phyloP scores from a whole-genome alignment of 495 filamentous ascomycete species.

The Hypoxylon crocopeplum region DNA sequence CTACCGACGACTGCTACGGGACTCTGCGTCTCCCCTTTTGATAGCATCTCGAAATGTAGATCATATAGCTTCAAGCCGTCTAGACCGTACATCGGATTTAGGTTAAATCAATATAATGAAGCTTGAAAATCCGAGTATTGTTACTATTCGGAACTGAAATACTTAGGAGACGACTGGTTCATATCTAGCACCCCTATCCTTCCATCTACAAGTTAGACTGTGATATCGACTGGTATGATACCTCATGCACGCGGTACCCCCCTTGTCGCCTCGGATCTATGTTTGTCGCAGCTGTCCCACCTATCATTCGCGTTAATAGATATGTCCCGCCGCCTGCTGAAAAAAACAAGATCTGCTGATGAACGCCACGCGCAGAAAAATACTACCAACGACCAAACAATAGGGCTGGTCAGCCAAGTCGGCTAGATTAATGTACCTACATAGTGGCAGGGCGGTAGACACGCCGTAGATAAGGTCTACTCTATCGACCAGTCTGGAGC shows the following conservation, averaged over 20 bases:
- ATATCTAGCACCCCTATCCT: too few species aligned
- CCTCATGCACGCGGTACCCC: constrained; percentile 5
- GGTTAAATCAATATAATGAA: too few species aligned
- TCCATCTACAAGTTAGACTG: too few species aligned
- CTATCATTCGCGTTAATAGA: constrained; percentile 14
- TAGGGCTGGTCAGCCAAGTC: constrained; percentile 6
- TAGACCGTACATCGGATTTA: too few species aligned
- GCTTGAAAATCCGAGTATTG: too few species aligned
- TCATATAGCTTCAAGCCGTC: too few species aligned
- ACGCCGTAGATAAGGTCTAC: constrained; percentile 18
- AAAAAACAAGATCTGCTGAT: constrained; percentile 20
- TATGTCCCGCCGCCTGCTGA: neutral
- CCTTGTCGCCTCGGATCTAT: constrained; percentile 1
- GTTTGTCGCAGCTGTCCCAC: constrained; percentile 1
- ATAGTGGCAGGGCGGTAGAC: constrained; percentile 5
- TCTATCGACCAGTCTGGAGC: neutral
- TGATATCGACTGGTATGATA: neutral
- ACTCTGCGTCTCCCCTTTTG: too few species aligned
- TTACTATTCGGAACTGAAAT: too few species aligned
- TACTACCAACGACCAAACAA: neutral
- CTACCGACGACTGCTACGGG: too few species aligned
- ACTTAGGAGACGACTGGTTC: too few species aligned
- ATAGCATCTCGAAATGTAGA: too few species aligned
- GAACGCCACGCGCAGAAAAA: constrained; percentile 19
- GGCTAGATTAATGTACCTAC: neutral